Evolutionary conservation across 2,329 filamentous ascomycete genomes (phyloP), one percentile per base, ranked within the genome.

Genomic region (Tolypocladium inflatum): DNA sequence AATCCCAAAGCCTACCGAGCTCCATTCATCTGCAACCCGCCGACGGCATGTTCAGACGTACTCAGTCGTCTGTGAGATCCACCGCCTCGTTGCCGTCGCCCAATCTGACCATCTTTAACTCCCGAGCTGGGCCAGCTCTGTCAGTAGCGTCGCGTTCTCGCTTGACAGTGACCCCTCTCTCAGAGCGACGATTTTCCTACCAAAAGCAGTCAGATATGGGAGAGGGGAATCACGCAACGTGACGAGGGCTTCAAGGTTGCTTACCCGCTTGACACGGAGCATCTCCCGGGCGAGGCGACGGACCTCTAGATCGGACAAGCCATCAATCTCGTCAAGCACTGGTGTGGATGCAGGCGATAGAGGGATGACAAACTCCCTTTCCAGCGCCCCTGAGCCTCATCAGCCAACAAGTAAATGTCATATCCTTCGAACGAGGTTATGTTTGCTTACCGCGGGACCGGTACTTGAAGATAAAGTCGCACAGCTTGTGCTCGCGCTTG

Each of bases 331-430:
- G 5, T 51, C 41, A 35, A 61, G 42, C 1, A 17, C 11, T 6
- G 17, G 9, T 37, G 37, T 30, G 1, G 55, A 52, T 3, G 62
- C 53, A 1, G 63, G 58, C 9, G 60, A 58, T 19, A 55, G 61
- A 48, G 64, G 65, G 1, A 69, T 61, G 4, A 69, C 62, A 60
- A 66, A 58, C 43, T 63, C 60, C 6, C 52, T 55, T 21, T 65
- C 59, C 8, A 69, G 59, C 0, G 62, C 61, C 41, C 61, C 67
- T 69, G 35, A 15, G 15, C 21, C 6, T 4, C 13, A 10, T 59
- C 21, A 56, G 54, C 26, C 23, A 2, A 48, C 19, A 30, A 9
- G 13, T 7, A 21, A 37, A 39, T 23, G 17, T 10, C n/a, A 10
- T 17, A 7, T 10, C 2, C 11, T 8, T 23, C 21, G 8, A 26